phyloP scores from a whole-genome alignment of 78 protist genomes.

The Tieghemostelium lacteum region DNA sequence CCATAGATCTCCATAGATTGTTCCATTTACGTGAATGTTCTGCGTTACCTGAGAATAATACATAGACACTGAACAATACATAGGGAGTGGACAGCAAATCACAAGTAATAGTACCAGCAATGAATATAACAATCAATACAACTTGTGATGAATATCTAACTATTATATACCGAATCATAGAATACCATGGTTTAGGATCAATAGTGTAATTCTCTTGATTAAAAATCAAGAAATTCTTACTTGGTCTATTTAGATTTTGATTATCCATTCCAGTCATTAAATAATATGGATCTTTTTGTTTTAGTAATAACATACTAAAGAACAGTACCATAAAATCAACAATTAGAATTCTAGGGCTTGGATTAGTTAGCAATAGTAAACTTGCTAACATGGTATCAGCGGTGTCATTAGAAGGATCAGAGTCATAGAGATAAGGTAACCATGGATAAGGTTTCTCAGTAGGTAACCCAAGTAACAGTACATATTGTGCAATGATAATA shows the following conservation, averaged over 20 bases:
- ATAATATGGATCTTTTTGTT: conserved; percentile 12
- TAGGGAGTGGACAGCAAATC: conserved; percentile 35
- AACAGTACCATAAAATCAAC: conserved; percentile 43
- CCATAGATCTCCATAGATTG: conserved; percentile 38
- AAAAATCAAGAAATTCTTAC: conserved; percentile 27
- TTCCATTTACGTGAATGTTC: conserved; percentile 49
- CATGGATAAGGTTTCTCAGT: conserved; percentile 3
- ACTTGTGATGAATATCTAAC: conserved; percentile 43
- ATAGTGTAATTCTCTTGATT: conserved; percentile 19
- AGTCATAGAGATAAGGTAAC: neutral
- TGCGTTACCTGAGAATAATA: conserved; percentile 50
- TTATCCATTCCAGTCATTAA: neutral
- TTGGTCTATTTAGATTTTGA: neutral
- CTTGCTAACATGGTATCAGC: neutral
- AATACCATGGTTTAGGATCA: conserved; percentile 62
- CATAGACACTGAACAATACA: conserved; percentile 50
- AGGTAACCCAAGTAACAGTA: conserved; percentile 14
- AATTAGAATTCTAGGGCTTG: conserved; percentile 13
- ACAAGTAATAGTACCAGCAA: conserved; percentile 49
- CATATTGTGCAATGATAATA: conserved; percentile 37
- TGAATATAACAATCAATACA: conserved; percentile 30
- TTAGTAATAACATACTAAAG: conserved; percentile 52
- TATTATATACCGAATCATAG: conserved; percentile 36
- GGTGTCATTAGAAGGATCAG: too few relatives aligned
- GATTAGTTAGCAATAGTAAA: conserved; percentile 2